phyloP scores from a whole-genome alignment of 129 eudicot species.

The Cynara cardunculus region DNA sequence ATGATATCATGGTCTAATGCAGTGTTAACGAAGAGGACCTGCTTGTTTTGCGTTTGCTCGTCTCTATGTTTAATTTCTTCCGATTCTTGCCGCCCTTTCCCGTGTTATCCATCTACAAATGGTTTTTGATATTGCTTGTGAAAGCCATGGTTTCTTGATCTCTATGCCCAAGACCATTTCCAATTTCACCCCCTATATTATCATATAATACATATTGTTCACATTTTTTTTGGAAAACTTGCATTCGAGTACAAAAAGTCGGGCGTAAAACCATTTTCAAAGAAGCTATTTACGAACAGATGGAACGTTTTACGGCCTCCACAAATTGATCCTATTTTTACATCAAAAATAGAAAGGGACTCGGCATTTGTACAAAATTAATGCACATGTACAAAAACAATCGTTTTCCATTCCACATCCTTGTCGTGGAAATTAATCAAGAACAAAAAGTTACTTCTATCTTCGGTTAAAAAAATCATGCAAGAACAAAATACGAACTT shows the following conservation, averaged over 20 bases:
- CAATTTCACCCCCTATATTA: neutral
- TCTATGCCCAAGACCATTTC: neutral
- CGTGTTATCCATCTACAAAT: slow-evolving; percentile 70
- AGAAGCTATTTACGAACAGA: too few relatives aligned
- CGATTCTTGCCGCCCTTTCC: slow-evolving; percentile 75
- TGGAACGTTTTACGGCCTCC: neutral
- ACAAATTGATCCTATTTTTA: neutral
- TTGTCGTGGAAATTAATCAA: neutral
- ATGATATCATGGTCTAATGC: slow-evolving; percentile 6
- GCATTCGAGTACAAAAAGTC: too few relatives aligned
- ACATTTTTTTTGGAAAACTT: too few relatives aligned
- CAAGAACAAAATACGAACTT: too few relatives aligned
- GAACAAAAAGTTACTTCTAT: neutral
- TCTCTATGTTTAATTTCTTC: slow-evolving; percentile 23
- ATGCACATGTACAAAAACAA: neutral
- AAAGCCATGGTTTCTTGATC: neutral
- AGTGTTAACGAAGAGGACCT: too few relatives aligned
- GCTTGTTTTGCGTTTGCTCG: too few relatives aligned
- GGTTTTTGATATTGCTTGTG: neutral
- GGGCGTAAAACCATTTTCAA: too few relatives aligned
- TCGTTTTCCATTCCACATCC: neutral
- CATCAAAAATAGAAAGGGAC: neutral
- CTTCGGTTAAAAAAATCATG: neutral
- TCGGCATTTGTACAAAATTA: too few relatives aligned
- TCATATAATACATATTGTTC: neutral